Percentiles rank a stretch among this genome's conserved stretches.
These are phyloP conservation scores for Canariomyces notabilis DNA, from an alignment of 2,329 filamentous ascomycete genomes.

Conservation along the genomic window DNA sequence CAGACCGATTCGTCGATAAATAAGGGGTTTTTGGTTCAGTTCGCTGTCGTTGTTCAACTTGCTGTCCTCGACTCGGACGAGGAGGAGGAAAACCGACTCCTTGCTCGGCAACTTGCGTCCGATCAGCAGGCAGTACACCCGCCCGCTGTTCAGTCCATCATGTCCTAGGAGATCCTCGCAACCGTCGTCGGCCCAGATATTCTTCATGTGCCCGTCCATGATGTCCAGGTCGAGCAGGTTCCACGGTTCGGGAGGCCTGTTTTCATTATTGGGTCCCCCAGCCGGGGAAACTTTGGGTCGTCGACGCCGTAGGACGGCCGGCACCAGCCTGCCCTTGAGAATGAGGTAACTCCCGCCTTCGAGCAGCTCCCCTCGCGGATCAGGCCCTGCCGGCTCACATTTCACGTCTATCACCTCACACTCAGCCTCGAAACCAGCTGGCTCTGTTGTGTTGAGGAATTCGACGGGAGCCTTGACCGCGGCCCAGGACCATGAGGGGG, in stretches of 20 bases:
- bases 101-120: conserved; percentile 9
- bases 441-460: neutral
- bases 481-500: conserved; percentile 21
- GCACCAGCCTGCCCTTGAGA: conserved; percentile 10
- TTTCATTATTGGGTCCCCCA: too few relatives aligned
- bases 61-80: neutral
- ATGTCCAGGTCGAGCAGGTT: conserved; percentile 13
- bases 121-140: conserved; percentile 7
- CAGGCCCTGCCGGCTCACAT: conserved; percentile 6
- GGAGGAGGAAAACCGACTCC: conserved; percentile 7
- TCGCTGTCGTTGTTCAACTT: neutral
- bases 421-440: conserved; percentile 4
- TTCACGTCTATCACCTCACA: conserved; percentile 9
- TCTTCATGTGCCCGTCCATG: conserved; percentile 8
- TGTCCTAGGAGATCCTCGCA: conserved; percentile 2
- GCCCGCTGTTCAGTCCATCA: neutral
- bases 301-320: conserved; percentile 4
- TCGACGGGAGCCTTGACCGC: conserved; percentile 10
- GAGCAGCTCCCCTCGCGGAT: conserved; percentile 13
- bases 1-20: conserved; percentile 10
- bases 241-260: conserved; percentile 4
- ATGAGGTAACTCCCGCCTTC: conserved; percentile 9
- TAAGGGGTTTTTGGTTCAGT: neutral
- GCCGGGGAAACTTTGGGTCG: neutral
- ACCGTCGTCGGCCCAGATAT: conserved; percentile 14